A percentile compares a stretch with the other conserved stretches of the same genome.
phyloP scores from a whole-genome alignment of 163 green algal species.

The Scenedesmus sp. region DNA sequence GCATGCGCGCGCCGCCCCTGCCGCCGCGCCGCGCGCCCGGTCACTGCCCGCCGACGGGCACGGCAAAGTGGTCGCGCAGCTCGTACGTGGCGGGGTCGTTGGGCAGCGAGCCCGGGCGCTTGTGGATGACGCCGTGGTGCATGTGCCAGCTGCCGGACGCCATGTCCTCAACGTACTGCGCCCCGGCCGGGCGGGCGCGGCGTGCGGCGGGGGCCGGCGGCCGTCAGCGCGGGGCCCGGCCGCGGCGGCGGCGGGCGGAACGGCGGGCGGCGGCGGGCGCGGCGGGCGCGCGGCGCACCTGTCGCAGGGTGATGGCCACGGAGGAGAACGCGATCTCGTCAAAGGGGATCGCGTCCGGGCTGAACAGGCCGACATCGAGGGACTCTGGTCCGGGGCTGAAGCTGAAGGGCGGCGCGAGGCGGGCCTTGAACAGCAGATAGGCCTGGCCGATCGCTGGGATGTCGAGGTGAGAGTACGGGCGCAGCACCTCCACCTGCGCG shows the following conservation, averaged over 20 bases:
- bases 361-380: conserved; percentile 77
- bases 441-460: conserved; percentile 84
- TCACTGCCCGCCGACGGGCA: conserved; percentile 12
- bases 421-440: conserved; percentile 83
- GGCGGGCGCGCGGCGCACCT: too few species aligned
- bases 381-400: conserved; percentile 76
- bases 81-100: conserved; percentile 47
- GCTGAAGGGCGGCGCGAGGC: conserved; percentile 68
- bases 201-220: too few species aligned
- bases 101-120: conserved; percentile 49
- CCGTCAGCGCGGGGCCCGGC: too few species aligned
- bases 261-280: too few species aligned
- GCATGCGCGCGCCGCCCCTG: too few species aligned
- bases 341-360: conserved; percentile 78
- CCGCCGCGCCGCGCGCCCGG: too few species aligned
- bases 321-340: conserved; percentile 75
- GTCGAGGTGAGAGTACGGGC: conserved; percentile 77
- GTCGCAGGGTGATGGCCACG: conserved; percentile 60
- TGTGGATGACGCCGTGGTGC: conserved; percentile 63
- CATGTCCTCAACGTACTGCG: conserved; percentile 56
- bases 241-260: too few species aligned
- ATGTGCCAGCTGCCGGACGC: conserved; percentile 58
- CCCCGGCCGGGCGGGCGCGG: too few species aligned
- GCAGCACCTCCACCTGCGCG: conserved; percentile 70
- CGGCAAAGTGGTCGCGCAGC: conserved; percentile 38